A percentile compares a stretch with the other conserved stretches of the same genome.
phyloP scores from a whole-genome alignment of 2,329 filamentous ascomycete species.

The Aspergillus aculeatinus region DNA sequence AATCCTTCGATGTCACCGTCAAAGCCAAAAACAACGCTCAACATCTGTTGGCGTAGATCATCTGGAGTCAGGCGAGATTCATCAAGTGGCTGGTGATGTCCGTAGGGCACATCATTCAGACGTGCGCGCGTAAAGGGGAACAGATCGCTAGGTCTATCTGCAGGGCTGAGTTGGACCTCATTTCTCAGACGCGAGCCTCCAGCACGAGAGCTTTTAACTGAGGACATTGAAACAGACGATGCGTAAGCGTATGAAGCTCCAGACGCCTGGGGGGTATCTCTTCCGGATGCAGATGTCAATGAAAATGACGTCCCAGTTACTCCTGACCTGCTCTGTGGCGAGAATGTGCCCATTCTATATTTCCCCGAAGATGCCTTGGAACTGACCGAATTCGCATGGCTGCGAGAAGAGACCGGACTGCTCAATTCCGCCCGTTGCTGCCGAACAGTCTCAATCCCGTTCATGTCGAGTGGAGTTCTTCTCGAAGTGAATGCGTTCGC shows the following conservation, averaged over 20 bases:
- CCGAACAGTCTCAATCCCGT: constrained; percentile 60
- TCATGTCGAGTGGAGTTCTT: constrained; percentile 70
- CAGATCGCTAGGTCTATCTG: constrained; percentile 72
- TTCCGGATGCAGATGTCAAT: constrained; percentile 35
- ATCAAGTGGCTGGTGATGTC: constrained; percentile 61
- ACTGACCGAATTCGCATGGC: constrained; percentile 61
- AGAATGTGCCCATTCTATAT: constrained; percentile 39
- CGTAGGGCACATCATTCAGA: constrained; percentile 79
- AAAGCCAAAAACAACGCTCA: constrained; percentile 94
- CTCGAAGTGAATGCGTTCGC: constrained; percentile 70
- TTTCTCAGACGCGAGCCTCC: constrained; percentile 70
- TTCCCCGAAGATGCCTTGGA: constrained; percentile 56
- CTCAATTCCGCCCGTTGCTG: constrained; percentile 63
- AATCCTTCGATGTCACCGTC: constrained; percentile 77
- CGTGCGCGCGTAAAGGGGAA: constrained; percentile 83
- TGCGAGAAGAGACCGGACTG: constrained; percentile 64
- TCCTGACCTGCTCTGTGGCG: constrained; percentile 43
- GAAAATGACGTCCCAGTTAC: constrained; percentile 50
- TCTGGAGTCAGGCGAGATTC: constrained; percentile 65
- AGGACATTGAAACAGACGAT: constrained; percentile 50
- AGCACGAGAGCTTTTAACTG: constrained; percentile 42
- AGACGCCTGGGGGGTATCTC: constrained; percentile 38
- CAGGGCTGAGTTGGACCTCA: constrained; percentile 75
- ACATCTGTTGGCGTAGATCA: constrained; percentile 83
- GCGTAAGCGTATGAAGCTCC: constrained; percentile 45